Conservation (phyloP, 441 rosid genomes). For the Flueggea neowawraea region DNA sequence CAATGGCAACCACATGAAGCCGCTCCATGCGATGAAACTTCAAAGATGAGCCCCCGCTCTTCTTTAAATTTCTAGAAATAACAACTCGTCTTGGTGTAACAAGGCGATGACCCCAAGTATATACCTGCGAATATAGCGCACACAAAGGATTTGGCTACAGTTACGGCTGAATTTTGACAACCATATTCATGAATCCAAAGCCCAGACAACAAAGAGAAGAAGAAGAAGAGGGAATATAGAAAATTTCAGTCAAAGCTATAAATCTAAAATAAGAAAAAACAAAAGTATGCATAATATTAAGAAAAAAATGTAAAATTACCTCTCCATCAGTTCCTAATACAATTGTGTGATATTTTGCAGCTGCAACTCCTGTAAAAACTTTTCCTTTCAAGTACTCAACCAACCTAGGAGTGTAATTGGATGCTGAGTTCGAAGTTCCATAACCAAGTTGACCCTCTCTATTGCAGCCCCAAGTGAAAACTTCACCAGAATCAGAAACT, state of each 20-base stretch:
- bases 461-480: slow-evolving; percentile 99
- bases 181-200: not conserved
- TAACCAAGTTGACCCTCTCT: slow-evolving; percentile 99
- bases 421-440: slow-evolving; percentile 98
- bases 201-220: not conserved
- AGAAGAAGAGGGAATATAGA: not conserved
- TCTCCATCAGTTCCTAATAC: slow-evolving; percentile 88
- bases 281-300: not conserved
- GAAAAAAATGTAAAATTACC: slow-evolving; percentile 35
- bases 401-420: slow-evolving; percentile 89
- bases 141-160: not conserved
- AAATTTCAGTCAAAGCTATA: slow-evolving; percentile 1
- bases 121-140: slow-evolving; percentile 50
- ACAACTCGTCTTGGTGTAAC: slow-evolving; percentile 90
- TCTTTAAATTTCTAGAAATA: slow-evolving; percentile 73
- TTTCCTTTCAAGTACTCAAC: slow-evolving; percentile 96
- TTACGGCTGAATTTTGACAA: no score
- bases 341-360: slow-evolving; percentile 91
- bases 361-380: slow-evolving; percentile 55
- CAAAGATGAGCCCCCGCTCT: slow-evolving; percentile 58
- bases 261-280: not conserved
- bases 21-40: slow-evolving; percentile 75
- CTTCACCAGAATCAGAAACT: slow-evolving; percentile 92
- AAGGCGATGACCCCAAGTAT: slow-evolving; percentile 97
- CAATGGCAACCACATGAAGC: slow-evolving; percentile 74